phyloP scores from a whole-genome alignment of 179 eudicot genomes.

The Beta lomatogona region DNA sequence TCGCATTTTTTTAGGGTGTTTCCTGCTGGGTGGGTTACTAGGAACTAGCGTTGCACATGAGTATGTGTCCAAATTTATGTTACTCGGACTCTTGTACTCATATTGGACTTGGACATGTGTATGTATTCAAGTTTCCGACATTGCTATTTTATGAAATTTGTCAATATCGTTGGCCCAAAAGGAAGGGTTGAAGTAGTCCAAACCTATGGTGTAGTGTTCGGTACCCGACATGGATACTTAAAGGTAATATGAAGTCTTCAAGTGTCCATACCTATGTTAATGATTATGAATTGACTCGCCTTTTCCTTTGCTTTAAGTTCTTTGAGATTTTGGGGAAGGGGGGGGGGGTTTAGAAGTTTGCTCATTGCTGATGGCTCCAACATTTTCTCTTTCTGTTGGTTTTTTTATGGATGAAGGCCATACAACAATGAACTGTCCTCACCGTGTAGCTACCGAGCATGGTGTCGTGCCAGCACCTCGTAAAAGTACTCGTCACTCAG shows the following conservation, averaged over 20 bases:
- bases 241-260: no score
- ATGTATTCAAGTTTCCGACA: no score
- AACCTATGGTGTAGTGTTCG: background rate
- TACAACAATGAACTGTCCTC: constrained; percentile 89
- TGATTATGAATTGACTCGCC: background rate
- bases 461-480: constrained; percentile 81
- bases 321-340: background rate
- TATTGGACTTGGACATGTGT: no score
- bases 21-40: background rate
- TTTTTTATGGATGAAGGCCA: constrained; percentile 68
- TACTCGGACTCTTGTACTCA: no score
- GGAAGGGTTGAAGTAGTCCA: background rate
- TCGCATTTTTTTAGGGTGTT: background rate
- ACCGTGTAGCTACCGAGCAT: constrained; percentile 77
- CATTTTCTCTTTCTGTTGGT: background rate
- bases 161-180: background rate
- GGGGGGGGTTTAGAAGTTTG: background rate
- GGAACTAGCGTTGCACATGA: background rate
- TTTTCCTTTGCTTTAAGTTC: background rate
- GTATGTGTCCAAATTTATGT: background rate
- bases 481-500: constrained; percentile 49
- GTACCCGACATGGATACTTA: no score
- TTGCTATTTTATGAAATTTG: no score
- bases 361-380: background rate
- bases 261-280: background rate